Evolutionary conservation across 306 rosid genomes (phyloP).

Genomic region (Astragalus membranaceus): DNA sequence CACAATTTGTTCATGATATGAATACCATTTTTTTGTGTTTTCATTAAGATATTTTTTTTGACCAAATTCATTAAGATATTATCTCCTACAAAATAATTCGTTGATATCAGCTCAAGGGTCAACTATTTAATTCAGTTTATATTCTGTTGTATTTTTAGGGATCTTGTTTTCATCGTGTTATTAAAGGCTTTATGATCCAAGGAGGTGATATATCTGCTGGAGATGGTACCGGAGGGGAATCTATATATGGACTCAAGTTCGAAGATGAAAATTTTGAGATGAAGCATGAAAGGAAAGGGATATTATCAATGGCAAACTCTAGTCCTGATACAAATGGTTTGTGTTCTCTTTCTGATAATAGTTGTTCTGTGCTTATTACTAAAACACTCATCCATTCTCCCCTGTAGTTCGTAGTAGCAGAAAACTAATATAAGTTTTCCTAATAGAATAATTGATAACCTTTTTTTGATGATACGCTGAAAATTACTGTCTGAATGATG

Average conservation of each 20-base stretch:
- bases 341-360: constrained; percentile 1
- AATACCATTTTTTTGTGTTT: not conserved
- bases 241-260: constrained; percentile 74
- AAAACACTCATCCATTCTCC: not conserved
- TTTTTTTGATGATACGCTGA: not conserved
- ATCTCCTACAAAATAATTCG: not conserved
- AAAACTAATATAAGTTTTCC: not conserved
- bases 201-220: constrained; percentile 94
- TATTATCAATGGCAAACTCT: constrained; percentile 87
- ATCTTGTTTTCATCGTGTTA: constrained; percentile 64
- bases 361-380: not conserved
- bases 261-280: constrained; percentile 80
- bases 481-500: too few species aligned
- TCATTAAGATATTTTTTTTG: not conserved
- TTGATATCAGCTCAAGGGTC: not conserved
- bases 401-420: not conserved
- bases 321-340: constrained; percentile 65
- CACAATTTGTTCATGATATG: not conserved
- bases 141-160: constrained; percentile 45
- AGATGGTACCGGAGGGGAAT: constrained; percentile 91
- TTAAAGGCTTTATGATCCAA: constrained; percentile 81
- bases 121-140: not conserved
- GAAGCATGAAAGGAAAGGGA: constrained; percentile 95
- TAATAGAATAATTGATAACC: constrained; percentile 24
- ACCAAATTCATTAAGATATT: too few species aligned